Conservation (phyloP, 2,329 filamentous ascomycete genomes). For the Xylariales sp. region DNA sequence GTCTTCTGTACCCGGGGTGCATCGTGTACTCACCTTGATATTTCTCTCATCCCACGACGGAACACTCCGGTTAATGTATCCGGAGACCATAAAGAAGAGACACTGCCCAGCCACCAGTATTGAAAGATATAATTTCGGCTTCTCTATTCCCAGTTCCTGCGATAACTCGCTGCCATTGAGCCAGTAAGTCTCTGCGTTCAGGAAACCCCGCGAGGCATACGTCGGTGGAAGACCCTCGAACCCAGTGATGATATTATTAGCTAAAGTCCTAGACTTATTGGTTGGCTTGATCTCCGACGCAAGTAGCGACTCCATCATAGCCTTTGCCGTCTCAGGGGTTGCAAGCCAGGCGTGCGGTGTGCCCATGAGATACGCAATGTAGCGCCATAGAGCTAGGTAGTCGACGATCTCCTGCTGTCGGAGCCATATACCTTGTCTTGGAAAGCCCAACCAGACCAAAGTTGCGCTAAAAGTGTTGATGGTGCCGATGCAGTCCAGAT, state of each 20-base stretch:
- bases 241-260: slow-evolving; percentile 69
- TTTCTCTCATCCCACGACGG: slow-evolving; percentile 39
- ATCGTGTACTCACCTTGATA: slow-evolving; percentile 37
- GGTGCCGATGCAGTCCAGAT: slow-evolving; percentile 69
- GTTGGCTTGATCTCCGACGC: slow-evolving; percentile 63
- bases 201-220: slow-evolving; percentile 60
- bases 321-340: slow-evolving; percentile 49
- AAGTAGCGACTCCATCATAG: slow-evolving; percentile 64
- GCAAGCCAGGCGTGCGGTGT: slow-evolving; percentile 59
- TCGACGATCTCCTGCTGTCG: slow-evolving; percentile 58
- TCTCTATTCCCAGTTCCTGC: slow-evolving; percentile 53
- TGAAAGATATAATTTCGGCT: slow-evolving; percentile 53
- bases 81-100: slow-evolving; percentile 55
- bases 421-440: slow-evolving; percentile 67
- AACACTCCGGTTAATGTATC: slow-evolving; percentile 39
- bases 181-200: slow-evolving; percentile 64
- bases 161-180: slow-evolving; percentile 63
- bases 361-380: slow-evolving; percentile 67
- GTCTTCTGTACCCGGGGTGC: no score
- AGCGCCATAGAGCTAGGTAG: slow-evolving; percentile 72
- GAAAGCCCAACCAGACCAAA: slow-evolving; percentile 61
- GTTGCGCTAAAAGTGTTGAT: slow-evolving; percentile 65
- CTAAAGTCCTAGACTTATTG: slow-evolving; percentile 56
- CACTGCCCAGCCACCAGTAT: slow-evolving; percentile 60
- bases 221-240: slow-evolving; percentile 63